Base-by-base conservation (phyloP, 1,284 basidiomycete species). In the Boletus austroedulis region DNA sequence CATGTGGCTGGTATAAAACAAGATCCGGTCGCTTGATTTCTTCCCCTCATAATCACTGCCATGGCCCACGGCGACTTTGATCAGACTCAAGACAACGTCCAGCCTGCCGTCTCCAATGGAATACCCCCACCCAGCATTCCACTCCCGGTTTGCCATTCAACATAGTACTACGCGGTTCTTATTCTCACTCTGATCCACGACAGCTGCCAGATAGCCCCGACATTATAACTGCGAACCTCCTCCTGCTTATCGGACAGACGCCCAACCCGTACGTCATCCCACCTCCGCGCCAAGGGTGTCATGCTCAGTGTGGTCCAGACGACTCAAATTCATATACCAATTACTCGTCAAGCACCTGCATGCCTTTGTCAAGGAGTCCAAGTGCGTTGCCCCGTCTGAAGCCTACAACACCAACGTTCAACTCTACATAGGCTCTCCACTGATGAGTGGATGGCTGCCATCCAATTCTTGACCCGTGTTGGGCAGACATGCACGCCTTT, bases 361-460 rank as follows among this genome's bases (percentile, higher is more conserved):
- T 68, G 79, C 82, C 36, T 91, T 90, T 65, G 77, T 89, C 21
- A 80, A 80, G 50, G 91, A 94, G 71, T 88, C 87, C 1, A 77
- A 76, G 82, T 81, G 26, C 52, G 75, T 65, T 2, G 26, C 49
- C 23, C 49, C 41, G 3, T 19, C 43, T 21, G 14, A 34, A 24
- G 19, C 23, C 32, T 23, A 29, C 3, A 5, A 14, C 23, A 1
- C 23, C 31, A 12, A 38, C 10, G 23, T 21, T 28, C 26, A 21
- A 67, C 19, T 34, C 8, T 45, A 53, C 17, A 55, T 34, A 83
- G 84, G 57, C 72, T 94, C 50, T 94, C 50, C 11, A 87, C 86
- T 0, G 87, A 93, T 10, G 92, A 95, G 76, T 95, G 93, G 92
- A 88, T 90, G 85, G 73, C 78, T 21, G 79, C 88, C 0, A 86